A percentile compares a stretch with the other conserved stretches of the same genome.
phyloP scores from a whole-genome alignment of 805 yeast species.

The Brettanomyces naardenensis region DNA sequence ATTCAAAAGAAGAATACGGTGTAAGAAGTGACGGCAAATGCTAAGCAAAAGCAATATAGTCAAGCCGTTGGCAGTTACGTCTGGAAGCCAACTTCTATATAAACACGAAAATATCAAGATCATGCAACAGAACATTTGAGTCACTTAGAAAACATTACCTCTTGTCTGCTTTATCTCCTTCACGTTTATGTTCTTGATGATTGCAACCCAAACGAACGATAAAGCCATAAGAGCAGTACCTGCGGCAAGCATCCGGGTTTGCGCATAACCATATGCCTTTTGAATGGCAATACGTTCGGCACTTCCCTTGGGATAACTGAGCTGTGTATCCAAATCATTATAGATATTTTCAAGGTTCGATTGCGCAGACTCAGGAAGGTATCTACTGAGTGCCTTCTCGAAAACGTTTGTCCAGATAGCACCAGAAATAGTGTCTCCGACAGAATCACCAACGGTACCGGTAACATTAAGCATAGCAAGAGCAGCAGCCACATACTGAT shows the following conservation, averaged over 20 bases:
- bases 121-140: too few species aligned
- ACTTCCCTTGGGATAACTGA: slow-evolving; percentile 19
- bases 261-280: not conserved
- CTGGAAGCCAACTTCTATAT: too few species aligned
- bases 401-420: slow-evolving; percentile 29
- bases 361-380: slow-evolving; percentile 18
- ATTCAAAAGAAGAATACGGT: too few species aligned
- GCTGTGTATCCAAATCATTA: slow-evolving; percentile 12
- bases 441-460: slow-evolving; percentile 30
- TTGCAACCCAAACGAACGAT: slow-evolving; percentile 16
- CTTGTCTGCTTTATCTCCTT: slow-evolving; percentile 16
- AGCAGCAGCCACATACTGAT: slow-evolving; percentile 33
- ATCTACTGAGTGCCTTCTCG: slow-evolving; percentile 16
- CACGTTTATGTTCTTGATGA: slow-evolving; percentile 22
- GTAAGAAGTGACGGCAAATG: too few species aligned
- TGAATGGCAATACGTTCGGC: not conserved
- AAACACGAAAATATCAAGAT: too few species aligned
- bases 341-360: not conserved
- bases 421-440: slow-evolving; percentile 33
- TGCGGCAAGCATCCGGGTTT: not conserved
- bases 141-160: slow-evolving; percentile 19
- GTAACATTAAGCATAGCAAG: slow-evolving; percentile 29
- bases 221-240: not conserved
- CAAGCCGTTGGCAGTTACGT: too few species aligned
- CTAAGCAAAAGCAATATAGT: too few species aligned